Evolutionary conservation across 345 rosid genomes (phyloP), one percentile per base, ranked within the genome.

Genomic region (Euphorbia pulcherrima): DNA sequence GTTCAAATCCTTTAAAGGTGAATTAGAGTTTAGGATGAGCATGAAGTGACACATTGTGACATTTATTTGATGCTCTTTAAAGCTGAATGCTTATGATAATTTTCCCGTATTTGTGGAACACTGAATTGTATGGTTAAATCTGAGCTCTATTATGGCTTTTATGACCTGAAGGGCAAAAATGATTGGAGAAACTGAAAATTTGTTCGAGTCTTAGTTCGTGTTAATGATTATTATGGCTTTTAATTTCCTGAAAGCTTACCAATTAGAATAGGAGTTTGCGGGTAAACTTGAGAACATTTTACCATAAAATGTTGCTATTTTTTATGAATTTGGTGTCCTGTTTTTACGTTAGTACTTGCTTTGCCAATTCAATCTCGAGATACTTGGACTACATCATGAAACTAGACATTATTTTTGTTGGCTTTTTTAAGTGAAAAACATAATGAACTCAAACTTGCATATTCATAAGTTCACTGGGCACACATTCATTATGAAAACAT

Each of bases 361-460:
- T 39, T 39, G 60, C 48, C 17, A 7, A 11, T 66, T 53, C 9
- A 3, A 1, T 67, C 53, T 24, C 30, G 26, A 1, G 40, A 56
- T 26, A 55, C 59, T 40, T 39, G 18, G 17, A 30, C 14, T 21
- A 23, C 33, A n/a, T 69, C 29, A 33, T 69, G 46, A 9, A 56
- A 46, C 29, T 28, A 28, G 16, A 48, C 35, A 10, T 50, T 16
- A 17, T 53, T 28, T 21, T 54, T 26, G 18, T 66, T 7, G 59
- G 62, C 21, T 55, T 59, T 47, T 58, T 52, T 65, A 40, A 85
- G 86, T 74, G 65, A 69, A 23, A 54, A 68, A 68, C 50, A n/a
- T n/a, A n/a, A n/a, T n/a, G n/a, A n/a, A n/a, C n/a, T n/a, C n/a
- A n/a, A n/a, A n/a, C n/a, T n/a, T n/a, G n/a, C n/a, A n/a, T n/a